Evolutionary conservation across 140 eudicot genomes (phyloP).

Genomic region (Oenanthe javanica): DNA sequence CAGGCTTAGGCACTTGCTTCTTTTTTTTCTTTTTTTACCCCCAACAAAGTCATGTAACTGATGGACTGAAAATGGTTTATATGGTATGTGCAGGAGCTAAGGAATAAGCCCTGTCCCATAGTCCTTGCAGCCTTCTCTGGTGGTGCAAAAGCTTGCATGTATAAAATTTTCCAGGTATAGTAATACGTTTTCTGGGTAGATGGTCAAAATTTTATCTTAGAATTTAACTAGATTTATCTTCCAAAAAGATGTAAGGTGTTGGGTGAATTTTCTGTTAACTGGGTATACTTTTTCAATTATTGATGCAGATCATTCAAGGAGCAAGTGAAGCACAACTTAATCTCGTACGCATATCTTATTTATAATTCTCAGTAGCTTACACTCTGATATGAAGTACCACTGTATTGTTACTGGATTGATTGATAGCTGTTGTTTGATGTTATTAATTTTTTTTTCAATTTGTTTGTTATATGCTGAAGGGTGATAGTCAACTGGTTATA

Average conservation of each 20-base stretch:
- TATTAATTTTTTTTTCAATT: neutral
- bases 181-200: neutral
- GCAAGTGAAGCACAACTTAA: slow-evolving; percentile 70
- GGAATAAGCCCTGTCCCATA: slow-evolving; percentile 61
- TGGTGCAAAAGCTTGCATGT: slow-evolving; percentile 90
- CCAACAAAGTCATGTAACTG: neutral
- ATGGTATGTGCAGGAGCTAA: slow-evolving; percentile 44
- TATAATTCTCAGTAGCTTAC: neutral
- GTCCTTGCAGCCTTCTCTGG: slow-evolving; percentile 72
- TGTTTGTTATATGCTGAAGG: slow-evolving; percentile 37
- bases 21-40: neutral
- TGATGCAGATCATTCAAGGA: slow-evolving; percentile 73
- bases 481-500: slow-evolving; percentile 67
- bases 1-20: neutral
- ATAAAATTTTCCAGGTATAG: slow-evolving; percentile 80
- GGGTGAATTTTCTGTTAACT: neutral
- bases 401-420: neutral
- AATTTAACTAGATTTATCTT: neutral
- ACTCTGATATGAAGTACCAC: neutral
- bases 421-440: neutral
- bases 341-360: slow-evolving; percentile 35
- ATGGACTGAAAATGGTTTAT: slow-evolving; percentile 9
- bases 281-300: neutral
- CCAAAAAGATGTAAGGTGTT: neutral
- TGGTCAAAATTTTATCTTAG: neutral